Percentiles rank a stretch among this genome's conserved stretches.
Conservation (phyloP, 2,329 filamentous ascomycete genomes). For the Emericellopsis atlantica region DNA sequence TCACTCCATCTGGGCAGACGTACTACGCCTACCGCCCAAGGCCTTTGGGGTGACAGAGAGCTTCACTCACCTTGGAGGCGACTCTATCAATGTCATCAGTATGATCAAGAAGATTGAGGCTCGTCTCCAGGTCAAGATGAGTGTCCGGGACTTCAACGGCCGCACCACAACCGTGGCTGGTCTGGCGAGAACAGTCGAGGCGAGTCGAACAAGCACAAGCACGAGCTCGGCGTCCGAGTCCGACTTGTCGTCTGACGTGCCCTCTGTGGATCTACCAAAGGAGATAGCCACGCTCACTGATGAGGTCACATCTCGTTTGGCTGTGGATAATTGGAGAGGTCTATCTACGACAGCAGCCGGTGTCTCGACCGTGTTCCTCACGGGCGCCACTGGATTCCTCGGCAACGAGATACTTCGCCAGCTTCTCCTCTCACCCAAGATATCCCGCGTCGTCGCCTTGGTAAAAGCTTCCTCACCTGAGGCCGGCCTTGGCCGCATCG, state of each 20-base stretch:
- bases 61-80: constrained; percentile 7
- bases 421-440: constrained; percentile 42
- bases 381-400: constrained; percentile 64
- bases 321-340: too few relatives aligned
- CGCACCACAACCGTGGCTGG: too few relatives aligned
- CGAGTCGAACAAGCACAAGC: too few relatives aligned
- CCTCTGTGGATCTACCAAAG: too few relatives aligned
- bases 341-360: too few relatives aligned
- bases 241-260: too few relatives aligned
- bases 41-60: background rate
- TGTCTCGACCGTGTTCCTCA: constrained; percentile 43
- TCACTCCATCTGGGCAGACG: background rate
- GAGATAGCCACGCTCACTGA: too few relatives aligned
- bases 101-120: background rate
- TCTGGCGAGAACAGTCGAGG: too few relatives aligned
- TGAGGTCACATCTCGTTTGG: too few relatives aligned
- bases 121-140: too few relatives aligned
- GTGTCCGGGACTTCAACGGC: too few relatives aligned
- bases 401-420: constrained; percentile 68
- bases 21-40: background rate
- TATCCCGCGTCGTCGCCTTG: constrained; percentile 46
- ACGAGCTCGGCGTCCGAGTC: too few relatives aligned
- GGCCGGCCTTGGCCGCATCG: constrained; percentile 50
- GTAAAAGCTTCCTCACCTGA: constrained; percentile 53
- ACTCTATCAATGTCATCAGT: constrained; percentile 6